phyloP scores from a whole-genome alignment of 176 grass and related monocot species.

The Musa troglodytarum region DNA sequence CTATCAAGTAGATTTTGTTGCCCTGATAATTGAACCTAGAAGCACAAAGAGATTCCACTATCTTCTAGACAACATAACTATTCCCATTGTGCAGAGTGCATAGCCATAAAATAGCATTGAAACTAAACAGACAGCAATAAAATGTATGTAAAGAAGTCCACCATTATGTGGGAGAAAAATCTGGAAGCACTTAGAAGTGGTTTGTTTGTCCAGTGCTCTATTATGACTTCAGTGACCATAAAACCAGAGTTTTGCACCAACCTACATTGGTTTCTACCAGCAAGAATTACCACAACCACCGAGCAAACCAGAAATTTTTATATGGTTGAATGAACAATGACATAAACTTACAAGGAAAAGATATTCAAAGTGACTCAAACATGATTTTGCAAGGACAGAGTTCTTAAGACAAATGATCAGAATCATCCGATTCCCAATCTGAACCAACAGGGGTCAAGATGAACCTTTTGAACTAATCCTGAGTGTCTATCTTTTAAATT shows the following conservation, averaged over 20 bases:
- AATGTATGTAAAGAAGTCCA: neutral
- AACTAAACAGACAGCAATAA: neutral
- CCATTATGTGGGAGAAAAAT: neutral
- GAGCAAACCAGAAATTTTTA: too few species aligned
- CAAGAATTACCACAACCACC: too few species aligned
- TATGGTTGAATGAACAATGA: too few species aligned
- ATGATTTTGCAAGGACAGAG: neutral
- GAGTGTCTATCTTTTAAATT: neutral
- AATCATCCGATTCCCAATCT: neutral
- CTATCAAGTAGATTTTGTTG: neutral
- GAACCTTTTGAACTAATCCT: neutral
- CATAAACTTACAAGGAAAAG: neutral
- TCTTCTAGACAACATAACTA: neutral
- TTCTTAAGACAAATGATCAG: neutral
- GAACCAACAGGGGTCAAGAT: neutral
- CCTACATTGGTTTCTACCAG: too few species aligned
- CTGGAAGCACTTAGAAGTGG: neutral
- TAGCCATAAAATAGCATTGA: neutral
- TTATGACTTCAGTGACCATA: too few species aligned
- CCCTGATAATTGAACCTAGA: neutral
- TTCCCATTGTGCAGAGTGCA: neutral
- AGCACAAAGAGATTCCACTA: neutral
- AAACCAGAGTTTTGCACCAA: neutral
- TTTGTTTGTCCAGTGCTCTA: neutral
- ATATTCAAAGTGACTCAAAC: neutral